Evolutionary conservation across 2,329 filamentous ascomycete species (phyloP), one percentile per base, ranked within the genome.

Genomic region (Neodidymelliopsis sp.): DNA sequence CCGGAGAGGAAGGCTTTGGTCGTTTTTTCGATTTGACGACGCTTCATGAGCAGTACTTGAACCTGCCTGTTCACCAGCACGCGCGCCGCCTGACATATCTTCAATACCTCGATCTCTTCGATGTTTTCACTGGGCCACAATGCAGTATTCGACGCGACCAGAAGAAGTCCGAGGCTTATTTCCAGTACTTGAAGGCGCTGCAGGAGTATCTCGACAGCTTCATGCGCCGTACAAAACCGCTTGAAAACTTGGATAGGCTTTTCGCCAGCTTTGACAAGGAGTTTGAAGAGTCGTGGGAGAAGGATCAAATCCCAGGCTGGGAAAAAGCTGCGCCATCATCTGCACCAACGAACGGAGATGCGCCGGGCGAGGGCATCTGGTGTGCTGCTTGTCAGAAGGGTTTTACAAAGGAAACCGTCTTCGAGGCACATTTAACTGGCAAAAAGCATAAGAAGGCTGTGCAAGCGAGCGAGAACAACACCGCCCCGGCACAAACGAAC

Each of bases 401-500:
- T 51, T 99, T 97, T 76, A 91, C 90, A 66, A 97, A 97, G 65
- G 86, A 94, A 59, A 96, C 96, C 54, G 91, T 97, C 36, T 96
- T 96, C 79, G 92, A 91, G 63, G 86, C 84, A 27, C 94, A 99
- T 71, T 75, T 99, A 53, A 88, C 79, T 0, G 93, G 93, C 30
- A 93, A 96, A 75, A 99, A 97, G 71, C 94, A 99, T 71, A 84
- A 93, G 71, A 90, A 91, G 63, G 90, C 89, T 0, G 90, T 88
- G 5, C 55, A 66, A 30, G 58, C 62, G 85, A 91, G 68, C 83
- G 42, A 81, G 19, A 56, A 41, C 24, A 58, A 51, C 1, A 55
- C 59, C 16, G 48, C 50, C 12, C 36, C 59, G 16, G 36, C 50
- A 11, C 55, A 53, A 3, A 28, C 58, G 20, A 66, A 68, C 11